These are phyloP conservation scores for Jamesozyma rosinii DNA, from an alignment of 805 yeast genomes.

Conservation along the genomic window DNA sequence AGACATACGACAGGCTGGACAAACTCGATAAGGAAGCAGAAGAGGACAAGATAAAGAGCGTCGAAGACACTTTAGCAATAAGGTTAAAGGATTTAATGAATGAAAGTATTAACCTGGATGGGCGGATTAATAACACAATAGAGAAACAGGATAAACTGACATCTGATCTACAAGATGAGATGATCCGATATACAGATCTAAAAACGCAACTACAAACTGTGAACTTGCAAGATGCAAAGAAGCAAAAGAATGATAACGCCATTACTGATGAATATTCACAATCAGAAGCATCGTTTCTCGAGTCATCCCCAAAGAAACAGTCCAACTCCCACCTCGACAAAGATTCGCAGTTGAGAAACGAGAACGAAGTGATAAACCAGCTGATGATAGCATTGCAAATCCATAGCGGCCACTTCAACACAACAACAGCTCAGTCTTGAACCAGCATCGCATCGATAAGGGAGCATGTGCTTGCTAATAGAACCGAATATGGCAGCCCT, in stretches of 20 bases:
- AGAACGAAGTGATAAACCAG: constrained; percentile 14
- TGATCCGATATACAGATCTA: background rate
- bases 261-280: background rate
- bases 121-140: constrained; percentile 5
- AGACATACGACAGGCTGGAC: constrained; percentile 12
- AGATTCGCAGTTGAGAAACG: constrained; percentile 2
- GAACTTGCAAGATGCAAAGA: background rate
- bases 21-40: background rate
- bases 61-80: constrained; percentile 13
- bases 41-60: background rate
- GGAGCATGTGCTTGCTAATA: too few relatives aligned
- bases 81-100: constrained; percentile 12
- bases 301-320: background rate
- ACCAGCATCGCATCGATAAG: too few relatives aligned
- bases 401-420: constrained; percentile 9
- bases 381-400: constrained; percentile 16
- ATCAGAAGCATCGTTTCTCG: background rate
- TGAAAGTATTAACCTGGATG: constrained; percentile 14
- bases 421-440: too few relatives aligned
- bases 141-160: constrained; percentile 1
- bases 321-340: background rate
- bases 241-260: background rate
- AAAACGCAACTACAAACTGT: background rate
- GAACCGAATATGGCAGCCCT: background rate
- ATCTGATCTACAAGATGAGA: constrained; percentile 5